These are phyloP conservation scores for Quercus suber DNA, from an alignment of 306 rosid species.

Conservation along the genomic window DNA sequence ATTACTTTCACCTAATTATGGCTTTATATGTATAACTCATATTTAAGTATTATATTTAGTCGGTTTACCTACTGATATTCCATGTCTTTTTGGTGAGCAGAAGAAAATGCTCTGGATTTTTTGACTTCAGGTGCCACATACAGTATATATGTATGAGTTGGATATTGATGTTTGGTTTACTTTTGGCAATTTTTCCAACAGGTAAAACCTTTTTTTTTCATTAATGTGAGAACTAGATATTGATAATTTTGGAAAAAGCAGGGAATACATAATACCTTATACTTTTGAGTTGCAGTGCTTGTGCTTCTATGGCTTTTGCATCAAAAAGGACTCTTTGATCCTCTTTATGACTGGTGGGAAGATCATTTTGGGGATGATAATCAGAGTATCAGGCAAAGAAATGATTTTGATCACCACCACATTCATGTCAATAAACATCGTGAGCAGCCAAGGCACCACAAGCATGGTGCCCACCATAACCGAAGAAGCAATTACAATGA, in stretches of 20 bases:
- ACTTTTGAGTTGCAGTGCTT: slow-evolving; percentile 48
- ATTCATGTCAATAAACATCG: slow-evolving; percentile 36
- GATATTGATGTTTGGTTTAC: slow-evolving; percentile 70
- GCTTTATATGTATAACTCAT: not conserved
- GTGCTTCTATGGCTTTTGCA: slow-evolving; percentile 81
- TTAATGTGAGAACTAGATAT: not conserved
- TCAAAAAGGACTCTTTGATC: slow-evolving; percentile 86
- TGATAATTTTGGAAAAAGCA: not conserved
- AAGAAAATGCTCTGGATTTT: slow-evolving; percentile 70
- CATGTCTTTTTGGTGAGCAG: slow-evolving; percentile 36
- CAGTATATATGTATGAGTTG: slow-evolving; percentile 89
- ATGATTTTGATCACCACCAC: slow-evolving; percentile 26
- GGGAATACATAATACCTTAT: not conserved
- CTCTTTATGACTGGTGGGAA: slow-evolving; percentile 86
- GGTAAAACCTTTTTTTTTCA: slow-evolving; percentile 39
- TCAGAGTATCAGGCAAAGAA: slow-evolving; percentile 24
- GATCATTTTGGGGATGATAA: slow-evolving; percentile 46
- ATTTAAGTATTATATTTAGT: not conserved
- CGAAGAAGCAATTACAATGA: slow-evolving; percentile 36
- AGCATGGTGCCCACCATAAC: slow-evolving; percentile 33
- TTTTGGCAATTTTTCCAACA: slow-evolving; percentile 71
- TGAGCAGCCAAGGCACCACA: slow-evolving; percentile 38
- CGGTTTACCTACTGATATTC: slow-evolving; percentile 11
- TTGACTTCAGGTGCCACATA: slow-evolving; percentile 86
- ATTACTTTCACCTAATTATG: not conserved